Percentiles rank a stretch among this genome's conserved stretches.
phyloP scores from a whole-genome alignment of 192 early-diverging fungal species.

The Powellomyces hirtus region DNA sequence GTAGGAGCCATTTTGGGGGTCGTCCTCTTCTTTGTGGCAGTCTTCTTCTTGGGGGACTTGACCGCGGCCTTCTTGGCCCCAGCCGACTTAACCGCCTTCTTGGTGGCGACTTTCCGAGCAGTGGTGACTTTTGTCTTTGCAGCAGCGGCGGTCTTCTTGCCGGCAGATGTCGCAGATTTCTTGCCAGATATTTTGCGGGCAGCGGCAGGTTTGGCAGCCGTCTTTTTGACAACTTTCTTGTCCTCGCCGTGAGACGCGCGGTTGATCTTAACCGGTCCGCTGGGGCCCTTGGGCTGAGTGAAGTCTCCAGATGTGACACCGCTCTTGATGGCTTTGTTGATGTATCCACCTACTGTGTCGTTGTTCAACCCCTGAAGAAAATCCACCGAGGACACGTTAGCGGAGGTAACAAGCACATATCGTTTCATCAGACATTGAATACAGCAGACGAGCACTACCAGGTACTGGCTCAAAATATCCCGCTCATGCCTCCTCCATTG shows the following conservation, averaged over 20 bases:
- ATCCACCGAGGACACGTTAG: neutral
- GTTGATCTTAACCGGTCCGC: conserved; percentile 60
- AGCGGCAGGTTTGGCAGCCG: neutral
- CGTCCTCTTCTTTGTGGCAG: conserved; percentile 5
- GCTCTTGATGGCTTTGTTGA: conserved; percentile 67
- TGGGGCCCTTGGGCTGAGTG: conserved; percentile 63
- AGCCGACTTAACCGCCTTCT: conserved; percentile 6
- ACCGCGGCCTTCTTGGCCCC: conserved; percentile 4
- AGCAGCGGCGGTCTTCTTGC: conserved; percentile 26
- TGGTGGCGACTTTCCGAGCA: conserved; percentile 36
- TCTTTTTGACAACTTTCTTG: neutral
- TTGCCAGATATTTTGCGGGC: neutral
- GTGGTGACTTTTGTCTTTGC: conserved; percentile 20
- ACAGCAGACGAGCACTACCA: no score
- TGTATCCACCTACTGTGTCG: conserved; percentile 53
- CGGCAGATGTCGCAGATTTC: conserved; percentile 28
- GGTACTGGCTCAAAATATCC: neutral
- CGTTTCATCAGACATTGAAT: no score
- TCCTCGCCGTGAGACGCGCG: conserved; percentile 27
- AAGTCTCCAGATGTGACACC: conserved; percentile 64
- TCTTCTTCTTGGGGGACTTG: conserved; percentile 1
- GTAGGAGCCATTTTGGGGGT: neutral
- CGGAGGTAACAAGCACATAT: no score
- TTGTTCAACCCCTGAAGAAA: conserved; percentile 25
- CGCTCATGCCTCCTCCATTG: no score